Percentiles rank a stretch among this genome's conserved stretches.
These are phyloP conservation scores for Pontederia paniculata DNA, from an alignment of 176 grass and related monocot species.

Conservation along the genomic window DNA sequence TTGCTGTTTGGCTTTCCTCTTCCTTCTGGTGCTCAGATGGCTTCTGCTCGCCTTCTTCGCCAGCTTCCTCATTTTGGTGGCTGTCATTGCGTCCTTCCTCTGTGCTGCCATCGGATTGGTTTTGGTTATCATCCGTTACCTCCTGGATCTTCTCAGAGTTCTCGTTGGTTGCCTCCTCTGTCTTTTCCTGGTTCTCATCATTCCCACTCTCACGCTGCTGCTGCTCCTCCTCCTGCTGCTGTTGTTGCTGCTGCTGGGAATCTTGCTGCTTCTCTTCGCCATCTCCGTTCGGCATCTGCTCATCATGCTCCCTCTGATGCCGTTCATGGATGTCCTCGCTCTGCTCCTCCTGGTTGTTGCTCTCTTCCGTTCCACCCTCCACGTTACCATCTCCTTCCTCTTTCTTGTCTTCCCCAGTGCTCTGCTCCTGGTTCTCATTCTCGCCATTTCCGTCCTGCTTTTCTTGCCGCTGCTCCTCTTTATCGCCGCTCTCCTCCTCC, in stretches of 20 bases:
- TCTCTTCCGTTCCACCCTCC: slow-evolving; percentile 58
- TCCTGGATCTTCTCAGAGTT: not conserved
- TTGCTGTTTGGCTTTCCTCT: not conserved
- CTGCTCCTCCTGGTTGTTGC: slow-evolving; percentile 43
- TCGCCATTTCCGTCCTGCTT: slow-evolving; percentile 15
- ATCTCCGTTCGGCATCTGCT: slow-evolving; percentile 17
- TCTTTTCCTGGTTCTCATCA: slow-evolving; percentile 9
- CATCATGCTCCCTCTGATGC: slow-evolving; percentile 31
- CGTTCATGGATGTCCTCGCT: slow-evolving; percentile 34
- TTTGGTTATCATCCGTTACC: not conserved
- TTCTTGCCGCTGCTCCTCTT: slow-evolving; percentile 5
- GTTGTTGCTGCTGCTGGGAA: not conserved
- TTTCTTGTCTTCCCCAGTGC: slow-evolving; percentile 10
- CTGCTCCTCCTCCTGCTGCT: not conserved
- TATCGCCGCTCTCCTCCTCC: not conserved
- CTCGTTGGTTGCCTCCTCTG: slow-evolving; percentile 9
- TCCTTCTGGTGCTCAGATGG: slow-evolving; percentile 14
- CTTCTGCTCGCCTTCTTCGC: slow-evolving; percentile 10
- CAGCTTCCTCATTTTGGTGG: slow-evolving; percentile 10
- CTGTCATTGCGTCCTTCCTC: slow-evolving; percentile 2
- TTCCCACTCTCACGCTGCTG: not conserved
- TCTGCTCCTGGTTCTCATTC: slow-evolving; percentile 13
- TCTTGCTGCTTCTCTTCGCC: not conserved
- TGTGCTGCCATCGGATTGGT: not conserved
- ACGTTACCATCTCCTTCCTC: slow-evolving; percentile 47